Base-by-base conservation (phyloP, 345 rosid genomes). In the Bruguiera parviflora region DNA sequence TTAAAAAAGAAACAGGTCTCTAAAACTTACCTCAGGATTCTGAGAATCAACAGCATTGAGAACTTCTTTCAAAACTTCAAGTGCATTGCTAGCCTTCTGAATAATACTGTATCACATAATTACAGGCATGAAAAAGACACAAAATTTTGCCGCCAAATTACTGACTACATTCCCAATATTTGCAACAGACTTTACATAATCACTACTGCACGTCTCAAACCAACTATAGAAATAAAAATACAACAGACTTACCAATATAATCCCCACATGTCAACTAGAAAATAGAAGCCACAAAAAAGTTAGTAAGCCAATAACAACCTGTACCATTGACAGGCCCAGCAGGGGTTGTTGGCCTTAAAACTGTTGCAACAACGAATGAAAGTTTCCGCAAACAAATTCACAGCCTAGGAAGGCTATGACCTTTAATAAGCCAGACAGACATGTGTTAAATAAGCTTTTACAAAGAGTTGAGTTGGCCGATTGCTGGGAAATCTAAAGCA, bases 1-100 rank as follows among this genome's bases (percentile, higher is more conserved):
- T 53, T 8, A 21, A 22, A 53, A 20, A 8, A 15, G 24, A 55
- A 55, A 56, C 5, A 56, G 2, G 29, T 56, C 6, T 5, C 16
- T 24, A 56, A 56, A 56, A 16, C 28, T 24, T 88, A 92, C 99
- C 95, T 78, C 86, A 5, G 96, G 92, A 71, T 89, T 83, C 77
- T 88, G 96, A 76, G 91, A 51, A 77, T 86, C 86, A 65, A 90
- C 87, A 61, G 96, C 92, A 80, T 85, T 89, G 77, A 95, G 95
- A 55, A 91, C 99, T 68, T 95, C 97, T 76, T 81, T 88, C 74
- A 95, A 78, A 68, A 91, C 89, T 81, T 95, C 96, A 65, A 95
- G 72, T 0, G 90, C 96, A 77, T 88, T 87, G 64, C 82, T 80
- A 61, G 99, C 97, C 83, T 91, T 91, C 80, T 87, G 97, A 81